Evolutionary conservation across 768 basidiomycete species (phyloP).

Genomic region (Rhizopogon salebrosus): DNA sequence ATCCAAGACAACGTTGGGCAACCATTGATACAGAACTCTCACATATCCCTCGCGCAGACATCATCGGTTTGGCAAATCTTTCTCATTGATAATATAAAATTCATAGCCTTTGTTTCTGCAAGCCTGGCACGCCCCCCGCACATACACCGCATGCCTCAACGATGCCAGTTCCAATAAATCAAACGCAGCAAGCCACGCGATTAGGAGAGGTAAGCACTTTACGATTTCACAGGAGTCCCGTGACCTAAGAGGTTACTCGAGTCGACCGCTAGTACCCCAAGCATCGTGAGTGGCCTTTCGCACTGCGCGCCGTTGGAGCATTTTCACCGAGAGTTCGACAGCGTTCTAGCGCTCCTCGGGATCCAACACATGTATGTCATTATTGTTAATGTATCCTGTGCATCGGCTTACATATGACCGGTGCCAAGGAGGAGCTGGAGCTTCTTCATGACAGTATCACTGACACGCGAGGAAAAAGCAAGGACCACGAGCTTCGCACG

Average conservation of each 20-base stretch:
- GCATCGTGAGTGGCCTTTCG: background rate
- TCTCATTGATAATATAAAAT: background rate
- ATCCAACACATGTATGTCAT: slow-evolving; percentile 18
- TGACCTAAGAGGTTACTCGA: background rate
- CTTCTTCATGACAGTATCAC: slow-evolving; percentile 23
- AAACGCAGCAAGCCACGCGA: background rate
- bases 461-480: slow-evolving; percentile 19
- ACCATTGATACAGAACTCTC: slow-evolving; percentile 3
- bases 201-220: background rate
- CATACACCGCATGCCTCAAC: background rate
- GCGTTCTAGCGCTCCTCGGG: background rate
- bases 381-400: background rate
- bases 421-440: slow-evolving; percentile 24
- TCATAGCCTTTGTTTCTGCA: background rate
- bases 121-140: background rate
- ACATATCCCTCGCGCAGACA: slow-evolving; percentile 4
- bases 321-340: background rate
- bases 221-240: background rate
- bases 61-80: slow-evolving; percentile 13
- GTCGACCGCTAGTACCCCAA: background rate
- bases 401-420: background rate
- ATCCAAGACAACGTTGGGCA: background rate
- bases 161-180: background rate
- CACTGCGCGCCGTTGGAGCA: background rate
- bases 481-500: slow-evolving; percentile 31